phyloP scores from a whole-genome alignment of 1,139 yeast genomes.

The Taiozyma sp. region DNA sequence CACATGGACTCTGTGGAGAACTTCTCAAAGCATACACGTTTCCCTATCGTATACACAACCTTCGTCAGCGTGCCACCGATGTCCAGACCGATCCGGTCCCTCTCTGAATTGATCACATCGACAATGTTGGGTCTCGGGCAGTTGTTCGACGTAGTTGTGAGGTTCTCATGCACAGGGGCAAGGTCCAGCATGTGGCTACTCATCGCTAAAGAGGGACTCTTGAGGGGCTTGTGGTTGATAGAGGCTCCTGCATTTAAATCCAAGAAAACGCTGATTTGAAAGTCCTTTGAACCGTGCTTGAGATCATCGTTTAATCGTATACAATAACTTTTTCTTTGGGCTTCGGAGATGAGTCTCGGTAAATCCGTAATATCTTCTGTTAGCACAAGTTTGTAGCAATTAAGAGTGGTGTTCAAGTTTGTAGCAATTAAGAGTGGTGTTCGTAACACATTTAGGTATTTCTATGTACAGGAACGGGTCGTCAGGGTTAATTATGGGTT shows the following conservation, averaged over 20 bases:
- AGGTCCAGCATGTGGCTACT: background rate
- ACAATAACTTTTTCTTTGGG: no score
- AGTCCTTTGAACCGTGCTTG: background rate
- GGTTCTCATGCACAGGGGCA: background rate
- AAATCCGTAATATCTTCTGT: background rate
- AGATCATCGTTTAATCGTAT: background rate
- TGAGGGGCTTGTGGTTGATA: background rate
- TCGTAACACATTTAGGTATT: background rate
- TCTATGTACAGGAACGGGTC: background rate
- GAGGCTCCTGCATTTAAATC: background rate
- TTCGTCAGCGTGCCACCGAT: constrained; percentile 95
- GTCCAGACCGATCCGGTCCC: constrained; percentile 34
- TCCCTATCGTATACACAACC: constrained; percentile 66
- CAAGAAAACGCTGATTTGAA: background rate
- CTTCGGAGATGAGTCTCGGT: background rate
- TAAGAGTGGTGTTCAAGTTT: no score
- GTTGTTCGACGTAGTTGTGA: background rate
- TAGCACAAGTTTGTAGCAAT: background rate
- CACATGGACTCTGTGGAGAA: constrained; percentile 81
- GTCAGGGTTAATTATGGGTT: background rate
- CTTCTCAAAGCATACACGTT: constrained; percentile 73
- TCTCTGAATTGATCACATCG: constrained; percentile 64
- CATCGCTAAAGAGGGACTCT: background rate
- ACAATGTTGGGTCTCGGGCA: background rate
- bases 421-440: no score